These are phyloP conservation scores for Pestalotiopsis sp. DNA, from an alignment of 2,329 filamentous ascomycete species.

Conservation along the genomic window DNA sequence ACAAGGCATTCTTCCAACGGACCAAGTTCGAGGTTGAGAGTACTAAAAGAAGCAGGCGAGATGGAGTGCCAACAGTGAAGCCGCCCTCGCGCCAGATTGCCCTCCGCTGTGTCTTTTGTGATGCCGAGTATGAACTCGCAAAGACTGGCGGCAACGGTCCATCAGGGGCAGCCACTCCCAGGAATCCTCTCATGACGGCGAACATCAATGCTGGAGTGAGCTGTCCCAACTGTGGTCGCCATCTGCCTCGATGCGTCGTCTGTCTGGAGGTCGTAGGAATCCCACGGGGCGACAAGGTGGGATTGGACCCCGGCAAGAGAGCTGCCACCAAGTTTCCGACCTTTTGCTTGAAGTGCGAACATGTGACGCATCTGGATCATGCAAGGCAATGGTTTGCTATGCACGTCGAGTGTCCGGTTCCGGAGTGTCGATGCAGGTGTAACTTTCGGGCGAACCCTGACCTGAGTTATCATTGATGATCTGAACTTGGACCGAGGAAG, in stretches of 20 bases:
- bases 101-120: slow-evolving; percentile 77
- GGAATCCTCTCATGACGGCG: slow-evolving; percentile 60
- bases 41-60: slow-evolving; percentile 67
- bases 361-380: slow-evolving; percentile 69
- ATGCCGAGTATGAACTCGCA: slow-evolving; percentile 56
- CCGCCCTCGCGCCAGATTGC: slow-evolving; percentile 70
- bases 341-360: slow-evolving; percentile 69
- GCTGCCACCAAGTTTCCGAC: slow-evolving; percentile 64
- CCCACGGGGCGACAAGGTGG: slow-evolving; percentile 60
- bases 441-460: slow-evolving; percentile 63
- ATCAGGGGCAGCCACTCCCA: slow-evolving; percentile 16
- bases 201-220: slow-evolving; percentile 62
- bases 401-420: slow-evolving; percentile 68
- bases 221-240: slow-evolving; percentile 67
- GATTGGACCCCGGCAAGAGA: slow-evolving; percentile 47
- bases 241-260: slow-evolving; percentile 67
- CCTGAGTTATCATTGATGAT: slow-evolving; percentile 49
- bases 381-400: slow-evolving; percentile 67
- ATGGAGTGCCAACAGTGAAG: slow-evolving; percentile 64
- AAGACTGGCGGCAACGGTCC: slow-evolving; percentile 26
- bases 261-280: slow-evolving; percentile 69
- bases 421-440: slow-evolving; percentile 68
- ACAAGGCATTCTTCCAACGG: slow-evolving; percentile 73
- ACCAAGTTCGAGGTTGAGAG: slow-evolving; percentile 80
- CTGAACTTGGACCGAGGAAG: neutral